These are phyloP conservation scores for Gloeophyllum trabeum DNA, from an alignment of 768 basidiomycete genomes.

Conservation along the genomic window DNA sequence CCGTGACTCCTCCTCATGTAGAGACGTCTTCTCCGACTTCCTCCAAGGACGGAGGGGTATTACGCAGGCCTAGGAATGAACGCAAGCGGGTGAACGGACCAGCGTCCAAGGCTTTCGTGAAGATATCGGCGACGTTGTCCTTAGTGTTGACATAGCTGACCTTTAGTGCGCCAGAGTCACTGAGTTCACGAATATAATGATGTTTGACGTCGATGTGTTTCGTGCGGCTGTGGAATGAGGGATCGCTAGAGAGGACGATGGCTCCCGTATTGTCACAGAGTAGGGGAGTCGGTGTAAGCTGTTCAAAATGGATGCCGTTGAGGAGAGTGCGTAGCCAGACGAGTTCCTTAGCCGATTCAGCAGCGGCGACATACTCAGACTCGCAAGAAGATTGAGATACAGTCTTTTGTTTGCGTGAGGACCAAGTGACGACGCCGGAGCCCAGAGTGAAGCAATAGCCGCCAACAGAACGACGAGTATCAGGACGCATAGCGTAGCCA, in stretches of 20 bases:
- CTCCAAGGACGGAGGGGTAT: no score
- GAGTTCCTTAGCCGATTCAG: conserved; percentile 16
- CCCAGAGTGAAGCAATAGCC: conserved; percentile 18
- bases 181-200: conserved; percentile 18
- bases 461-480: conserved; percentile 12
- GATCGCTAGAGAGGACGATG: conserved; percentile 6
- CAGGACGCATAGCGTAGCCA: conserved; percentile 14
- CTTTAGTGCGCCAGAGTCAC: neutral
- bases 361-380: conserved; percentile 22
- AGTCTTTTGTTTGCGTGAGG: conserved; percentile 15
- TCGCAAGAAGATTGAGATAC: conserved; percentile 20
- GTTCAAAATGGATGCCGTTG: conserved; percentile 3
- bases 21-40: no score
- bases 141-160: neutral
- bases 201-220: conserved; percentile 25
- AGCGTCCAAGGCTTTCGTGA: no score
- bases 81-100: no score
- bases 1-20: no score
- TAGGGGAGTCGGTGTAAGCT: neutral
- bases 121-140: neutral
- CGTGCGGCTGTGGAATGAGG: conserved; percentile 16
- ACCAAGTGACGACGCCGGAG: conserved; percentile 17
- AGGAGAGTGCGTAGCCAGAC: conserved; percentile 16
- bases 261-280: conserved; percentile 16
- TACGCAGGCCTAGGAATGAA: no score